These are phyloP conservation scores for Zygosaccharomyces sapae DNA, from an alignment of 1,139 yeast genomes.

Conservation along the genomic window DNA sequence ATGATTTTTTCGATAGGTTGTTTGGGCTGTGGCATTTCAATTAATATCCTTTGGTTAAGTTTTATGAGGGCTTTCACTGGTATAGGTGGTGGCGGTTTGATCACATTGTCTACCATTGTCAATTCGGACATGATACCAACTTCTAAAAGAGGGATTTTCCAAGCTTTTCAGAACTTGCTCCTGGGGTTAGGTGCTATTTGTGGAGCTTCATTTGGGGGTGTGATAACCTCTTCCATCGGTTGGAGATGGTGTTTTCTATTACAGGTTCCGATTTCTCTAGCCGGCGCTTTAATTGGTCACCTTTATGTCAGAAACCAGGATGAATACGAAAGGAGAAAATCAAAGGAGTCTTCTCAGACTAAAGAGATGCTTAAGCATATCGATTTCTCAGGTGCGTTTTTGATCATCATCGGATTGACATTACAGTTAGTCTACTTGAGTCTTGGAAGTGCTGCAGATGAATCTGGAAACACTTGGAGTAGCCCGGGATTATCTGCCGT, in stretches of 20 bases:
- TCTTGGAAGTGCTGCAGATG: slow-evolving; percentile 18
- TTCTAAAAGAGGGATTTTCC: slow-evolving; percentile 52
- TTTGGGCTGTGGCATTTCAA: slow-evolving; percentile 45
- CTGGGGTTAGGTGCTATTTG: slow-evolving; percentile 60
- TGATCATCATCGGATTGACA: slow-evolving; percentile 44
- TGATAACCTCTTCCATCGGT: slow-evolving; percentile 59
- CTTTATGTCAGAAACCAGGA: slow-evolving; percentile 34
- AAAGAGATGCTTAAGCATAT: slow-evolving; percentile 46
- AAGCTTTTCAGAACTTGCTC: slow-evolving; percentile 55
- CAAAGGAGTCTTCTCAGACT: slow-evolving; percentile 37
- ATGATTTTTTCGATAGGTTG: slow-evolving; percentile 49
- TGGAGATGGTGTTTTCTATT: slow-evolving; percentile 63
- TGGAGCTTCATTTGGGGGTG: slow-evolving; percentile 67
- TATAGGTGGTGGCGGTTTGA: slow-evolving; percentile 60
- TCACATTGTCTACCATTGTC: slow-evolving; percentile 49
- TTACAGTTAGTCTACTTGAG: slow-evolving; percentile 36
- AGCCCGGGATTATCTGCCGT: slow-evolving; percentile 10
- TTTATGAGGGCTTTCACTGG: slow-evolving; percentile 55
- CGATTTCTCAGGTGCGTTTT: slow-evolving; percentile 62
- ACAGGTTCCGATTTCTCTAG: slow-evolving; percentile 57
- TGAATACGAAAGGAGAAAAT: slow-evolving; percentile 11
- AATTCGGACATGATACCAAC: slow-evolving; percentile 53
- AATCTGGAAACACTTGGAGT: slow-evolving; percentile 9
- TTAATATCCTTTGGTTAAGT: slow-evolving; percentile 44
- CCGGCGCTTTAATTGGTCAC: slow-evolving; percentile 41